Percentiles rank a stretch among this genome's conserved stretches.
These are phyloP conservation scores for Arbutus unedo DNA, from an alignment of 148 eudicot species.

Conservation along the genomic window DNA sequence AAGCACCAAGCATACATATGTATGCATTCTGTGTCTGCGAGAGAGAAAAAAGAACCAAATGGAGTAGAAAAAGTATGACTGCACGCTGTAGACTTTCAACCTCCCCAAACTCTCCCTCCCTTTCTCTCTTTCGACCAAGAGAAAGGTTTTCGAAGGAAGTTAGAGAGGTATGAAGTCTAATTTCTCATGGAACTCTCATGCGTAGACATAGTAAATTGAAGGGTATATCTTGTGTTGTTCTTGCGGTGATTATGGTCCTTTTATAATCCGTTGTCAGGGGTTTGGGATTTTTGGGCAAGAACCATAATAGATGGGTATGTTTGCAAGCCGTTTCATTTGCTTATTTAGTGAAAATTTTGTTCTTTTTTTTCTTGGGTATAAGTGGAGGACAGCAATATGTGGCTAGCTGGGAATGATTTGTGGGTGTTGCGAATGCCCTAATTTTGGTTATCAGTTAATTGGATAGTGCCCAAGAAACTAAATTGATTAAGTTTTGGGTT, in stretches of 20 bases:
- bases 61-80: not conserved
- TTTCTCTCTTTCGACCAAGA: not conserved
- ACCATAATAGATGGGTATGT: not conserved
- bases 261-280: not conserved
- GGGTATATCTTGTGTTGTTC: not conserved
- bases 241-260: not conserved
- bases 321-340: not conserved
- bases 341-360: not conserved
- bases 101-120: not conserved
- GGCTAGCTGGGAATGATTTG: not conserved
- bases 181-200: not conserved
- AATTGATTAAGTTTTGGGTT: not conserved
- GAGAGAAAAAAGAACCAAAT: not conserved
- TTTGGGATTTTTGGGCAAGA: constrained; percentile 11
- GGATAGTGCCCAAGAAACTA: not conserved
- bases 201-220: too few relatives aligned
- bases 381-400: not conserved
- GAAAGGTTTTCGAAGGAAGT: not conserved
- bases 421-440: not conserved
- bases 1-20: not conserved
- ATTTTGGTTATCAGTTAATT: not conserved
- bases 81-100: not conserved
- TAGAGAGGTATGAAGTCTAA: not conserved
- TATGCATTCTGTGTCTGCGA: not conserved
- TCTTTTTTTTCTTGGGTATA: not conserved